A percentile compares a stretch with the other conserved stretches of the same genome.
Evolutionary conservation across 371 early-diverging fungal genomes (phyloP).

Genomic region (Basidiobolus meristosporus): DNA sequence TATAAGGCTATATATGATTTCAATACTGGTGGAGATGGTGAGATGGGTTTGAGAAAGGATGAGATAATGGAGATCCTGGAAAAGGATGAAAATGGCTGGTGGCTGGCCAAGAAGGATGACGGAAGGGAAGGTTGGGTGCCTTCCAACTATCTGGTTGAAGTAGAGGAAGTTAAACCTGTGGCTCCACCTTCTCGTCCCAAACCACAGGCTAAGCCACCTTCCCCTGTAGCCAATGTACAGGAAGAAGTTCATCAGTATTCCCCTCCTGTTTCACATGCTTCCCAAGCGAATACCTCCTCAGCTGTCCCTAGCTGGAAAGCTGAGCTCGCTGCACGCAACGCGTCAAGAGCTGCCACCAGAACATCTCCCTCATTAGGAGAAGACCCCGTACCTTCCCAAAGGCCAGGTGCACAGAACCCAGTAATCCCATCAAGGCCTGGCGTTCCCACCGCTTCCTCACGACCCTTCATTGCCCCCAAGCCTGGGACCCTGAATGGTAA

Average conservation of each 20-base stretch:
- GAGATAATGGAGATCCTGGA: conserved; percentile 53
- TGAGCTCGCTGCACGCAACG: conserved; percentile 25
- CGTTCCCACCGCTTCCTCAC: neutral
- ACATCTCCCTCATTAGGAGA: neutral
- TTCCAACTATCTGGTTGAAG: conserved; percentile 56
- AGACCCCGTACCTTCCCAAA: neutral
- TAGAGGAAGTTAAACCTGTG: conserved; percentile 19
- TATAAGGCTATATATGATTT: conserved; percentile 65
- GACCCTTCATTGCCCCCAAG: neutral
- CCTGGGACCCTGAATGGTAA: conserved; percentile 5
- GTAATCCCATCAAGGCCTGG: neutral
- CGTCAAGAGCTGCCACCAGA: conserved; percentile 1
- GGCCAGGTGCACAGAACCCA: neutral
- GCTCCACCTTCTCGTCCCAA: conserved; percentile 30
- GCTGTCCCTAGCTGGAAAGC: conserved; percentile 23
- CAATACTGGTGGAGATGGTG: conserved; percentile 33
- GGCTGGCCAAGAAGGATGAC: conserved; percentile 46
- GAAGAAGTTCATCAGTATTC: neutral
- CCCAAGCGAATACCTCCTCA: neutral
- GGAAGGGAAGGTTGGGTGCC: conserved; percentile 72
- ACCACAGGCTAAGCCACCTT: conserved; percentile 19
- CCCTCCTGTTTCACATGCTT: neutral
- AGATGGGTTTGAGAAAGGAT: conserved; percentile 43
- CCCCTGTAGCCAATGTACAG: conserved; percentile 11
- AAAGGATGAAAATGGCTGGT: conserved; percentile 74